These are phyloP conservation scores for Beauveria sp. DNA, from an alignment of 2,329 filamentous ascomycete species.

Conservation along the genomic window DNA sequence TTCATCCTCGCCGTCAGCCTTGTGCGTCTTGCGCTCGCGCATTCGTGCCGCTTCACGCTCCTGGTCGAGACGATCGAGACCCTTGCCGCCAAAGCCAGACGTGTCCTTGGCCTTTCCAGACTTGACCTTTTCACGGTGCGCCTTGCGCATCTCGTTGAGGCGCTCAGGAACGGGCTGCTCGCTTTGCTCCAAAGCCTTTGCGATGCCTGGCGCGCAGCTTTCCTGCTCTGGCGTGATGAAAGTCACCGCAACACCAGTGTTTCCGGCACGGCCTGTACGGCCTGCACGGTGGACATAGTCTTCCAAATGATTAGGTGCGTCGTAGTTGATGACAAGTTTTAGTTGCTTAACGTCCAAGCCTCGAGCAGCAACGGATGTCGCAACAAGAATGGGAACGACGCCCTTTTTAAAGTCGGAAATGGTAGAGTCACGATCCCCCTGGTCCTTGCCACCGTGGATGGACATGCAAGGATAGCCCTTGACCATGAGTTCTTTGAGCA, in stretches of 20 bases:
- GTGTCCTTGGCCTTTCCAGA: constrained; percentile 83
- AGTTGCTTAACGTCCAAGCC: constrained; percentile 94
- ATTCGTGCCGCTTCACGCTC: constrained; percentile 81
- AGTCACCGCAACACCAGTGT: constrained; percentile 89
- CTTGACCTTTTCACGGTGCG: constrained; percentile 86
- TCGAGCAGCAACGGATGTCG: constrained; percentile 90
- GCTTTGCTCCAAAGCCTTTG: constrained; percentile 88
- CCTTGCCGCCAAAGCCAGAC: constrained; percentile 90
- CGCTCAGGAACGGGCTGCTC: constrained; percentile 72
- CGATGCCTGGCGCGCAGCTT: constrained; percentile 79
- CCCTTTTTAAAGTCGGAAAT: constrained; percentile 92
- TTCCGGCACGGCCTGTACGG: constrained; percentile 88
- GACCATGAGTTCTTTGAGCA: constrained; percentile 68
- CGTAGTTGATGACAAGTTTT: constrained; percentile 92
- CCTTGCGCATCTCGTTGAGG: constrained; percentile 56
- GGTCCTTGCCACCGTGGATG: constrained; percentile 89
- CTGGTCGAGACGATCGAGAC: constrained; percentile 83
- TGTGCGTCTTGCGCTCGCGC: constrained; percentile 81
- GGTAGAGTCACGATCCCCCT: constrained; percentile 85
- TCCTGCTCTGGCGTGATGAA: constrained; percentile 90
- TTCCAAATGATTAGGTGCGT: constrained; percentile 88
- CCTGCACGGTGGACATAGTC: constrained; percentile 95
- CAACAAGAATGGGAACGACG: constrained; percentile 80
- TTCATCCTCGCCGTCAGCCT: constrained; percentile 77
- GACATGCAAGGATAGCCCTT: constrained; percentile 90